Evolutionary conservation across 1,284 basidiomycete species (phyloP).

Genomic region (Cutaneotrichosporon sp.): DNA sequence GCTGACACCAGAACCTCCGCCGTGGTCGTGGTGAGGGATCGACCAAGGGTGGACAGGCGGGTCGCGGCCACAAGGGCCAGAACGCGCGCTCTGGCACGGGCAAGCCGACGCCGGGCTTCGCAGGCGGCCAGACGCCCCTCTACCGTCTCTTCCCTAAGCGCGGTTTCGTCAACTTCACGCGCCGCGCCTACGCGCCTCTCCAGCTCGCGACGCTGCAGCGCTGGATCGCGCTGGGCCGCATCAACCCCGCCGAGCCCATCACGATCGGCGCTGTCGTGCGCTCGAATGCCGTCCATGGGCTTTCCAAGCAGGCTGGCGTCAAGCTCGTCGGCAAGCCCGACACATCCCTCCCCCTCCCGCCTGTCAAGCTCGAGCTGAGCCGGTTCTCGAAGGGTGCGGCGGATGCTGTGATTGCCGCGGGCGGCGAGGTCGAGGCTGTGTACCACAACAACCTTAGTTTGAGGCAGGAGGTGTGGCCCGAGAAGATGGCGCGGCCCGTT

Average conservation of each 20-base stretch:
- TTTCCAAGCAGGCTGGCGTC: conserved; percentile 71
- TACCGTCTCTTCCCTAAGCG: conserved; percentile 89
- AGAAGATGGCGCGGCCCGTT: conserved; percentile 58
- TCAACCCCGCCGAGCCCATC: conserved; percentile 77
- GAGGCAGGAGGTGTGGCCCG: conserved; percentile 69
- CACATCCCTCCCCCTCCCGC: conserved; percentile 53
- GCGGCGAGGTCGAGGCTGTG: conserved; percentile 83
- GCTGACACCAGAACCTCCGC: conserved; percentile 72
- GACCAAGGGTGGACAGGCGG: conserved; percentile 85
- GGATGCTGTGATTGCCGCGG: conserved; percentile 72
- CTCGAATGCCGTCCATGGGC: conserved; percentile 83
- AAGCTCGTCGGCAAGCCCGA: conserved; percentile 82
- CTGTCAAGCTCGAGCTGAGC: conserved; percentile 79
- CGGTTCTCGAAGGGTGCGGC: conserved; percentile 85
- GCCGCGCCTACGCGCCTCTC: conserved; percentile 74
- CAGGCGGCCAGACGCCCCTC: conserved; percentile 94
- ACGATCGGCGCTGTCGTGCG: conserved; percentile 80
- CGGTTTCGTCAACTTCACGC: conserved; percentile 83
- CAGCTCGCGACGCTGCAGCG: conserved; percentile 84
- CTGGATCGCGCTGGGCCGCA: conserved; percentile 82
- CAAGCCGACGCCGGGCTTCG: conserved; percentile 79
- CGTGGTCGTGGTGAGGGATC: conserved; percentile 90
- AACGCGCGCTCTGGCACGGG: conserved; percentile 88
- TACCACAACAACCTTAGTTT: conserved; percentile 88
- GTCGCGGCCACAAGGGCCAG: conserved; percentile 93